phyloP scores from a whole-genome alignment of 2,329 filamentous ascomycete genomes.

The Curvularia lunata region DNA sequence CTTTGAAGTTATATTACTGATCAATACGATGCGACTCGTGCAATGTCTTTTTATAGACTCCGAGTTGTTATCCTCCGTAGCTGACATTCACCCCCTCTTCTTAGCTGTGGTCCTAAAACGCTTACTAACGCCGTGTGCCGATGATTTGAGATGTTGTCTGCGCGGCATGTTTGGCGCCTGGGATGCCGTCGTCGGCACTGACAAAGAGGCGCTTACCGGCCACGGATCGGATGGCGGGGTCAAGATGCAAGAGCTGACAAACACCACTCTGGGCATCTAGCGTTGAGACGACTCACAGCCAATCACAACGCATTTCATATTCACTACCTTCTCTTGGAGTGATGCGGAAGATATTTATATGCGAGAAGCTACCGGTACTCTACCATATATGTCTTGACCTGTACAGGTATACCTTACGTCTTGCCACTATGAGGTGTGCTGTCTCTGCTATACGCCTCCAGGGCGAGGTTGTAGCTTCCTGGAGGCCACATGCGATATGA shows the following conservation, averaged over 20 bases:
- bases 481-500: no score
- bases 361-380: no score
- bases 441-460: no score
- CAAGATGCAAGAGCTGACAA: background rate
- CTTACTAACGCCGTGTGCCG: background rate
- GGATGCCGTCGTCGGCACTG: conserved; percentile 4
- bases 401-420: no score
- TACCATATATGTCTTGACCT: no score
- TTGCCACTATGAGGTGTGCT: no score
- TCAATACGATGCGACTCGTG: no score
- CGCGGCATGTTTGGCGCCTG: background rate
- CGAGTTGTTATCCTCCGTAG: background rate
- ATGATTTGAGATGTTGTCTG: background rate
- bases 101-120: background rate
- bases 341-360: no score
- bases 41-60: background rate
- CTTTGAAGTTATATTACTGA: no score
- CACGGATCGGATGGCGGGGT: background rate
- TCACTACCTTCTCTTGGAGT: no score
- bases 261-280: background rate
- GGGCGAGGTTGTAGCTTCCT: no score
- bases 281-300: background rate
- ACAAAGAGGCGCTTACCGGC: background rate
- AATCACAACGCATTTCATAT: background rate
- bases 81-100: background rate